Conservation (phyloP, 768 basidiomycete genomes). For the Paxillus involutus region DNA sequence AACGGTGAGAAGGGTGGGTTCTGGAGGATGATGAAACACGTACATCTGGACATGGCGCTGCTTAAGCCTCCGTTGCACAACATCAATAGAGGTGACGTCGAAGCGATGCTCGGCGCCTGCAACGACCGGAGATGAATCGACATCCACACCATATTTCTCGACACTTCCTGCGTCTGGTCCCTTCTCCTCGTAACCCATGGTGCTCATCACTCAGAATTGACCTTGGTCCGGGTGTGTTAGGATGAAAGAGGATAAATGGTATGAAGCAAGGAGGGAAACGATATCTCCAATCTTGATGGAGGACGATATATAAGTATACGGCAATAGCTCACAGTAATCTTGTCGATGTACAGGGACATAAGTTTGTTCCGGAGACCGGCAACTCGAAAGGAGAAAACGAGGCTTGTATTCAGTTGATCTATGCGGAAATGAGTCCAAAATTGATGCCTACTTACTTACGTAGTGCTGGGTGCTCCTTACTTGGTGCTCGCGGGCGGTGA, state of each 20-base stretch:
- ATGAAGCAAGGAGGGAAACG: no score
- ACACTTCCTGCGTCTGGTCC: neutral
- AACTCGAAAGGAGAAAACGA: no score
- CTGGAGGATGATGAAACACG: conserved; percentile 17
- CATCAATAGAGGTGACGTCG: conserved; percentile 61
- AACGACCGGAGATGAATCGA: neutral
- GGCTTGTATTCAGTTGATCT: no score
- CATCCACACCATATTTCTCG: conserved; percentile 5
- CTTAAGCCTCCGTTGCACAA: conserved; percentile 69
- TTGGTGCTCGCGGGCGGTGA: no score
- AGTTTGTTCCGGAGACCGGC: neutral
- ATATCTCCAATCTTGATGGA: no score
- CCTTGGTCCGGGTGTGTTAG: neutral
- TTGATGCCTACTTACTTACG: no score
- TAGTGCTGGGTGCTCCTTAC: no score
- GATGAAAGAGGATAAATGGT: neutral
- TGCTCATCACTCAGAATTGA: neutral
- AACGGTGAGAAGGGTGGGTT: neutral
- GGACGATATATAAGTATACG: no score
- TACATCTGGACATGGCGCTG: conserved; percentile 84
- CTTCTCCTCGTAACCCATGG: neutral
- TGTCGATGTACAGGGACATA: neutral
- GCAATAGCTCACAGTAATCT: no score
- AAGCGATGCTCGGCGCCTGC: conserved; percentile 39
- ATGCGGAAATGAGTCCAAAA: no score